A percentile compares a stretch with the other conserved stretches of the same genome.
phyloP scores from a whole-genome alignment of 2,329 filamentous ascomycete genomes.

The Dryadomyces quercivorus region DNA sequence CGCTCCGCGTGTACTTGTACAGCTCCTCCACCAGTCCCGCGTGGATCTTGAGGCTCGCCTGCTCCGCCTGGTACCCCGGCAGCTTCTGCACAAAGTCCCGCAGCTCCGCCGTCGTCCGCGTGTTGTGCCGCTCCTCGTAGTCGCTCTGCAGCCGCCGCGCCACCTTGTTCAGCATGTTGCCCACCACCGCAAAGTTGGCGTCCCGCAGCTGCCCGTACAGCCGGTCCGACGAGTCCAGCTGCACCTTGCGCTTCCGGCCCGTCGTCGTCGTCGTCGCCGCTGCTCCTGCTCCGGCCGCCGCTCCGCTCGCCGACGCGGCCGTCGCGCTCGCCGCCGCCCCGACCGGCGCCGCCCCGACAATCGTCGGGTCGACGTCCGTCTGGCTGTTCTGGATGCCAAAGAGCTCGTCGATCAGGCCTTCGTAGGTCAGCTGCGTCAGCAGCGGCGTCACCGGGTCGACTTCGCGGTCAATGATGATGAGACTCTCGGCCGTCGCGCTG shows the following conservation, averaged over 20 bases:
- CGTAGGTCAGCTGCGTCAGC: slow-evolving; percentile 91
- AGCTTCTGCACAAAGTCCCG: slow-evolving; percentile 92
- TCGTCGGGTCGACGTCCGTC: slow-evolving; percentile 80
- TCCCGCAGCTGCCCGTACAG: slow-evolving; percentile 81
- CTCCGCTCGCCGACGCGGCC: slow-evolving; percentile 29
- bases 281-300: neutral
- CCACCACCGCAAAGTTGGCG: slow-evolving; percentile 91
- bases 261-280: slow-evolving; percentile 38
- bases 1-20: slow-evolving; percentile 80
- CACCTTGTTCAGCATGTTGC: slow-evolving; percentile 76
- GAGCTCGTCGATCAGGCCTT: slow-evolving; percentile 87
- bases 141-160: slow-evolving; percentile 75
- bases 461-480: slow-evolving; percentile 91
- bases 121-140: slow-evolving; percentile 76
- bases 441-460: slow-evolving; percentile 87
- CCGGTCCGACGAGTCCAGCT: slow-evolving; percentile 79
- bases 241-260: slow-evolving; percentile 68
- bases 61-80: slow-evolving; percentile 84
- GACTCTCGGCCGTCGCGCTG: slow-evolving; percentile 75
- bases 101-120: slow-evolving; percentile 81
- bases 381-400: slow-evolving; percentile 89
- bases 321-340: slow-evolving; percentile 29
- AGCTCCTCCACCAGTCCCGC: slow-evolving; percentile 90
- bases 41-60: slow-evolving; percentile 83
- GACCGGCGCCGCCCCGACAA: slow-evolving; percentile 48